Evolutionary conservation across 306 rosid species (phyloP), one percentile per base, ranked within the genome.

Genomic region (Citrullus mucosospermus): DNA sequence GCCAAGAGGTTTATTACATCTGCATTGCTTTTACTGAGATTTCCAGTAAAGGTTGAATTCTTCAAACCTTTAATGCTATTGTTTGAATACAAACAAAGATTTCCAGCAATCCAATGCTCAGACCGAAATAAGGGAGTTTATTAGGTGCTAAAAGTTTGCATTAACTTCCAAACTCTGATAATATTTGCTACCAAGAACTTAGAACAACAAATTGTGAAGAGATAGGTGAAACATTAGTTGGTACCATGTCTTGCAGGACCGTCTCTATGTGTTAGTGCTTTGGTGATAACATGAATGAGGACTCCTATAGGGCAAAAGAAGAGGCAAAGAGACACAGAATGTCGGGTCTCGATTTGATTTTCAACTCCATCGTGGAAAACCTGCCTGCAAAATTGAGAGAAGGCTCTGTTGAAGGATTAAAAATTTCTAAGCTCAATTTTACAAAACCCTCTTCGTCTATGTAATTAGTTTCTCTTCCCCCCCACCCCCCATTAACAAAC

Each of bases 261-360:
- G 43, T 73, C 72, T 75, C 82, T 69, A 86, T 61, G 80, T 78
- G 89, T 82, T 82, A 95, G 57, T 69, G 91, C 90, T 81, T 92
- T 94, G 81, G 98, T 94, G 82, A 94, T 81, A 79, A 74, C 75
- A 87, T 95, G 99, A 78, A 89, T 58, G 66, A 92, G 88, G 82
- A 95, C 90, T 87, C 99, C 99, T 81, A 91, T 70, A 28, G 97
- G 99, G 48, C 99, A 95, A 82, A 87, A 89, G 84, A 95, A 88
- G 79, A 95, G 88, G 83, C 99, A 92, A 74, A 95, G 85, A 28
- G 90, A 91, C 77, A 92, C 87, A 0, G 99, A 92, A 85, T 92
- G 97, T 67, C 99, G 85, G 30, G 97, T 95, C 87, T 92, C 97
- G 13, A 95, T 81, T 79, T 89, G 62, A 75, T 95, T 95, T 84